These are phyloP conservation scores for Ramaria rubella DNA, from an alignment of 768 basidiomycete genomes.

Conservation along the genomic window DNA sequence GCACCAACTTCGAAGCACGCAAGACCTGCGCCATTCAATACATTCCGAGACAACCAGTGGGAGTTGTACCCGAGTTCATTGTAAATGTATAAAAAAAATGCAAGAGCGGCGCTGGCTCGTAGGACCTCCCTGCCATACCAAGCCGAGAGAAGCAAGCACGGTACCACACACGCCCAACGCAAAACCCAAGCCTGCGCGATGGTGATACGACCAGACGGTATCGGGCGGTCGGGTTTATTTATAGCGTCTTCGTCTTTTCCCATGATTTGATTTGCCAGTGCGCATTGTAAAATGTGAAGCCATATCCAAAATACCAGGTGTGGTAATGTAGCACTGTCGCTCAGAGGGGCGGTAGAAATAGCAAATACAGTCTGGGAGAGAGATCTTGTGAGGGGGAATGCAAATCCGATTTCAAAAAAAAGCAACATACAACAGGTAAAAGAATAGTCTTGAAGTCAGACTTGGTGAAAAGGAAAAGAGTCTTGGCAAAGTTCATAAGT, in stretches of 20 bases:
- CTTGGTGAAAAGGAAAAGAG: conserved; percentile 23
- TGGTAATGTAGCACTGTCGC: conserved; percentile 14
- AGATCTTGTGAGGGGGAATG: too few relatives aligned
- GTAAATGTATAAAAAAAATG: conserved; percentile 30
- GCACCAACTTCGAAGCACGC: conserved; percentile 33
- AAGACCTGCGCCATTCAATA: conserved; percentile 31
- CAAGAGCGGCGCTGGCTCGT: conserved; percentile 29
- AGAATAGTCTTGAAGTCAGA: conserved; percentile 42
- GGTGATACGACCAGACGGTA: conserved; percentile 38
- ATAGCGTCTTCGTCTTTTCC: conserved; percentile 35
- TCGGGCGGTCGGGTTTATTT: conserved; percentile 40
- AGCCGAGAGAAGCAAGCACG: conserved; percentile 30
- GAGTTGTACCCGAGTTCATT: conserved; percentile 32
- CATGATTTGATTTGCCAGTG: conserved; percentile 38
- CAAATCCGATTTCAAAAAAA: too few relatives aligned
- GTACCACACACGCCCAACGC: conserved; percentile 29
- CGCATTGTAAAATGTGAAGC: conserved; percentile 39
- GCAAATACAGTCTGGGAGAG: conserved; percentile 28
- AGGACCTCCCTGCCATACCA: conserved; percentile 27
- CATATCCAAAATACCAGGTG: conserved; percentile 37
- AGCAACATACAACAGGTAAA: conserved; percentile 41
- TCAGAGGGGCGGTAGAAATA: conserved; percentile 26
- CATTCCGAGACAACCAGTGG: conserved; percentile 34
- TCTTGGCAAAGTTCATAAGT: neutral
- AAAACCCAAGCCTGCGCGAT: conserved; percentile 28